These are phyloP conservation scores for Calophaca sinica DNA, from an alignment of 306 rosid genomes.

Conservation along the genomic window DNA sequence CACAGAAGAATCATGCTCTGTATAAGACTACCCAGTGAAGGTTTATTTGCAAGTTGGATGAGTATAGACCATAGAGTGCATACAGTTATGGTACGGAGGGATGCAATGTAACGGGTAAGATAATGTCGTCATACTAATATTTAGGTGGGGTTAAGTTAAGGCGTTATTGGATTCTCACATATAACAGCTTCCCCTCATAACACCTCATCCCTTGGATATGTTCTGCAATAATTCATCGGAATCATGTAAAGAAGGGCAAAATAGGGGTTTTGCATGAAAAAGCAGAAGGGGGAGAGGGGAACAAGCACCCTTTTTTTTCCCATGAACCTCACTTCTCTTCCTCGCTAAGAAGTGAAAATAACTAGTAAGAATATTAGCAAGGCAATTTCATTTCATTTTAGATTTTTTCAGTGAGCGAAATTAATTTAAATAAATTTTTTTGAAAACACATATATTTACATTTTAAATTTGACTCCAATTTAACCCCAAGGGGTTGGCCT, in stretches of 20 bases:
- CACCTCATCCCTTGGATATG: conserved; percentile 57
- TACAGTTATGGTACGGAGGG: too few relatives aligned
- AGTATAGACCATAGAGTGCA: not conserved
- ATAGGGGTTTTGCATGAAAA: conserved; percentile 41
- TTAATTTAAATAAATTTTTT: too few relatives aligned
- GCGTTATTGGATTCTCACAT: conserved; percentile 48
- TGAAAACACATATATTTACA: too few relatives aligned
- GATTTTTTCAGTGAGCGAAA: too few relatives aligned
- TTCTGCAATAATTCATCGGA: conserved; percentile 75
- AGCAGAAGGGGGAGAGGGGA: not conserved
- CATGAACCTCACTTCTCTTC: conserved; percentile 40
- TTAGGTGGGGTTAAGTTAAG: conserved; percentile 18
- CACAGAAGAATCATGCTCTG: conserved; percentile 18
- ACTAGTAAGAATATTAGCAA: not conserved
- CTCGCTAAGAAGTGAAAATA: not conserved
- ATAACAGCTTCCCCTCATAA: conserved; percentile 76
- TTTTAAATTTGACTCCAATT: too few relatives aligned
- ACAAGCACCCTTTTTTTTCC: conserved; percentile 30
- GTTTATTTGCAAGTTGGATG: conserved; percentile 47
- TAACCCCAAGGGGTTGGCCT: too few relatives aligned
- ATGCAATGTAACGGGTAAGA: too few relatives aligned
- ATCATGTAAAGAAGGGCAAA: conserved; percentile 65
- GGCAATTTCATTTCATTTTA: too few relatives aligned
- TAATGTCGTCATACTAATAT: not conserved
- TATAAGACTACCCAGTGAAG: conserved; percentile 47